These are phyloP conservation scores for Scleroderma bovista DNA, from an alignment of 768 basidiomycete species.

Conservation along the genomic window DNA sequence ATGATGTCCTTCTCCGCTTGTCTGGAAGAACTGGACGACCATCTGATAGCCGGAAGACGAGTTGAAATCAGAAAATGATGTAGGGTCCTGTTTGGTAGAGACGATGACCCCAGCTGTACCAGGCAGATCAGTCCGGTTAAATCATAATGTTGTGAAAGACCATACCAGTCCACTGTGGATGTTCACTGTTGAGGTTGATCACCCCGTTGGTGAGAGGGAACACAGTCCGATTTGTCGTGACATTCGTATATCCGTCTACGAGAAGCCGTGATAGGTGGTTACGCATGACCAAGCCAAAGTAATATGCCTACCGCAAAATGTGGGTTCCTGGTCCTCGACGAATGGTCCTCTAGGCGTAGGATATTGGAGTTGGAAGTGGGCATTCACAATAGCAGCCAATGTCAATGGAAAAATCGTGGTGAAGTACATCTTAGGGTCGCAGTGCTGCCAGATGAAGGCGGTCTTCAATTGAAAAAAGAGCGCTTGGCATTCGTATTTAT, in stretches of 20 bases:
- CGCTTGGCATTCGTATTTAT: too few species aligned
- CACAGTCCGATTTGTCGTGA: slow-evolving; percentile 49
- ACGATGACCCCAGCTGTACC: slow-evolving; percentile 46
- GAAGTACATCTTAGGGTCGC: slow-evolving; percentile 27
- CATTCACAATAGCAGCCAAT: slow-evolving; percentile 42
- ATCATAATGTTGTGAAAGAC: not conserved
- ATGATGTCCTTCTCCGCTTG: slow-evolving; percentile 50
- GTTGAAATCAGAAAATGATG: slow-evolving; percentile 60
- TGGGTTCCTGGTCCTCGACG: slow-evolving; percentile 48
- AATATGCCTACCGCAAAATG: slow-evolving; percentile 57
- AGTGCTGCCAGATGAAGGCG: not conserved
- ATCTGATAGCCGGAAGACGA: slow-evolving; percentile 30
- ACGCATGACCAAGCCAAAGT: not conserved
- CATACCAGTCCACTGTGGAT: slow-evolving; percentile 54
- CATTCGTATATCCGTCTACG: slow-evolving; percentile 59
- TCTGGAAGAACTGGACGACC: slow-evolving; percentile 45
- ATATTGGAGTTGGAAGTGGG: slow-evolving; percentile 80
- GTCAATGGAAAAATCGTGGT: slow-evolving; percentile 31
- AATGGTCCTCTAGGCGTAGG: slow-evolving; percentile 71
- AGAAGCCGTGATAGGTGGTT: not conserved
- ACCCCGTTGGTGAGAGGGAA: slow-evolving; percentile 67
- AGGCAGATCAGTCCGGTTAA: slow-evolving; percentile 3
- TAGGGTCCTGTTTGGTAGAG: slow-evolving; percentile 52
- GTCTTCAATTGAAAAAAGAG: not conserved
- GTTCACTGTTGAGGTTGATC: slow-evolving; percentile 61